A percentile compares a stretch with the other conserved stretches of the same genome.
Evolutionary conservation across 2,329 filamentous ascomycete genomes (phyloP).

Genomic region (Zasmidium cellare): DNA sequence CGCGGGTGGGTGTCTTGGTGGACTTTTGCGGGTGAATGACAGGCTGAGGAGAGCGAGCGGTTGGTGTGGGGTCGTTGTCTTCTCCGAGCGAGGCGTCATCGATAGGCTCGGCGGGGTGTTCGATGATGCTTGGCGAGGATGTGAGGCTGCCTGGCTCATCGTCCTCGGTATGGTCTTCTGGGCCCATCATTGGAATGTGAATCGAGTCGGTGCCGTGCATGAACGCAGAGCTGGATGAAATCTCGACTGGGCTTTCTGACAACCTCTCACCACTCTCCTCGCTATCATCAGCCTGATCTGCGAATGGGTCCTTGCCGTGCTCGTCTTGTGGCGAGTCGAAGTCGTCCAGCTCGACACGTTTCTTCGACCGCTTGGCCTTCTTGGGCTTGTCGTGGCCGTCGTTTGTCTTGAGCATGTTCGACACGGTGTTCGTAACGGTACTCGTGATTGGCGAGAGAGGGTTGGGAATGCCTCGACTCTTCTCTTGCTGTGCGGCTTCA

Average conservation of each 20-base stretch:
- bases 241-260: constrained; percentile 67
- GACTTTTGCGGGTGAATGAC: not conserved
- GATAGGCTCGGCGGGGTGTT: constrained; percentile 26
- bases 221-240: constrained; percentile 52
- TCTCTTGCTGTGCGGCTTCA: constrained; percentile 13
- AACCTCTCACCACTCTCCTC: constrained; percentile 45
- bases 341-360: constrained; percentile 68
- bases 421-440: constrained; percentile 29
- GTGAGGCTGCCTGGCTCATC: constrained; percentile 27
- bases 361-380: constrained; percentile 60
- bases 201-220: constrained; percentile 40
- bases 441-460: constrained; percentile 37
- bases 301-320: constrained; percentile 43
- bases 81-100: constrained; percentile 19
- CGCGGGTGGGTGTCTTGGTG: constrained; percentile 14
- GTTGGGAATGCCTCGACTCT: constrained; percentile 20
- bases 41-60: constrained; percentile 29
- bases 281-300: constrained; percentile 31
- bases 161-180: constrained; percentile 24
- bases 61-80: constrained; percentile 34
- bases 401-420: constrained; percentile 46
- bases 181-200: constrained; percentile 33
- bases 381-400: constrained; percentile 50
- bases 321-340: constrained; percentile 60
- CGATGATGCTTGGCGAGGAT: constrained; percentile 32